Conservation (phyloP, 2,329 filamentous ascomycete species). For the Ceratocystis variospora region DNA sequence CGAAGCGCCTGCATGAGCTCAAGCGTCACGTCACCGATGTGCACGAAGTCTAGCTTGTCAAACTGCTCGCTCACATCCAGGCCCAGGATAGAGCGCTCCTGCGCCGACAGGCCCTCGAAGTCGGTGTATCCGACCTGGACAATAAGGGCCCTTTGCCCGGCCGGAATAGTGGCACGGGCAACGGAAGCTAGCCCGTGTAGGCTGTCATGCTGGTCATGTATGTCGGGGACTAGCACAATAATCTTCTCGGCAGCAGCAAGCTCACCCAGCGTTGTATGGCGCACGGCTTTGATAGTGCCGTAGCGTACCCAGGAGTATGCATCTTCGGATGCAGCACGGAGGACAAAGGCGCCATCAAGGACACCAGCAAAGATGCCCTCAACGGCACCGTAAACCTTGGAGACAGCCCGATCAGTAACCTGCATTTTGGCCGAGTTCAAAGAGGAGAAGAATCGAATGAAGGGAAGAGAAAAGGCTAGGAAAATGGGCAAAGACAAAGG, state of each 20-base stretch:
- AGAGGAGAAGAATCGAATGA: background rate
- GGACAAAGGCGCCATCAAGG: background rate
- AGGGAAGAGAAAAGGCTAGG: background rate
- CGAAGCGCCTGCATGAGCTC: slow-evolving; percentile 1
- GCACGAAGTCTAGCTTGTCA: slow-evolving; percentile 1
- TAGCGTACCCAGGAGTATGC: background rate
- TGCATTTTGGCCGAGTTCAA: background rate
- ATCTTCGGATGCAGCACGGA: background rate
- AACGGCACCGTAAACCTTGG: background rate
- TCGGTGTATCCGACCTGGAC: background rate
- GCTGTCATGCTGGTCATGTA: background rate
- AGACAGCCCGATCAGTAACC: background rate
- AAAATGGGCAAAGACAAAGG: background rate
- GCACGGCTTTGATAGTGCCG: background rate
- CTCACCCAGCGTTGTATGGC: background rate
- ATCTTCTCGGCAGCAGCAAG: background rate
- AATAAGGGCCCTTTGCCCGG: background rate
- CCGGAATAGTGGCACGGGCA: background rate
- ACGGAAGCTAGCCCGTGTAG: background rate
- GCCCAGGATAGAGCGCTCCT: background rate
- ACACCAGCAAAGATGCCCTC: background rate
- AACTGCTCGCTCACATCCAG: background rate
- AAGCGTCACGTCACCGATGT: slow-evolving; percentile 7
- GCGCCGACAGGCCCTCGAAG: background rate
- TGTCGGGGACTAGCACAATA: background rate